phyloP scores from a whole-genome alignment of 2,329 filamentous ascomycete genomes.

The Arthroderma sp. region DNA sequence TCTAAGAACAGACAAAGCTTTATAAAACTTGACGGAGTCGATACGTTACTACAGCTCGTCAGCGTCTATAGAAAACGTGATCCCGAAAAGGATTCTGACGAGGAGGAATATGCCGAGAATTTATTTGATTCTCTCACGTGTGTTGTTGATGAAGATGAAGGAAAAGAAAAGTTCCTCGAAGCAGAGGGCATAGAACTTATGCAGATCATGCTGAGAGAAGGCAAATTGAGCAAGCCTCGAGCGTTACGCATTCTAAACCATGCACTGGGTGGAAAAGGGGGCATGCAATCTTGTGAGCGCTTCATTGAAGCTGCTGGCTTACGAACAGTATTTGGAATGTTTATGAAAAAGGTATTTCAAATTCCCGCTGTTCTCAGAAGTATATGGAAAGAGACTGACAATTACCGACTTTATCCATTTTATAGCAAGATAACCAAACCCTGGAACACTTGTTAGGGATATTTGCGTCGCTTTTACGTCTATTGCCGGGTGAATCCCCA shows the following conservation, averaged over 20 bases:
- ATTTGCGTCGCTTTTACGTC: slow-evolving; percentile 67
- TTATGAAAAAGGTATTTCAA: slow-evolving; percentile 56
- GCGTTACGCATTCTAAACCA: slow-evolving; percentile 77
- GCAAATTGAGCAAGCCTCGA: slow-evolving; percentile 65
- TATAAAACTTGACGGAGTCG: slow-evolving; percentile 55
- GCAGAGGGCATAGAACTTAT: slow-evolving; percentile 86
- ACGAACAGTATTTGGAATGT: slow-evolving; percentile 71
- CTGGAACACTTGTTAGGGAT: slow-evolving; percentile 75
- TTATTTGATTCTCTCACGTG: slow-evolving; percentile 78
- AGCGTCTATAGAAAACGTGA: slow-evolving; percentile 77
- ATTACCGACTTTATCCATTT: slow-evolving; percentile 11
- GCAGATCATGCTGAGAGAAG: slow-evolving; percentile 82
- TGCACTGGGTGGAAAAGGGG: slow-evolving; percentile 49
- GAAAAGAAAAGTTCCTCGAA: slow-evolving; percentile 71
- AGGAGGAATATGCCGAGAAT: slow-evolving; percentile 93
- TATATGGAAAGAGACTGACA: background rate
- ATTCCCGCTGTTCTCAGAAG: background rate
- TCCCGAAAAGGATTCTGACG: slow-evolving; percentile 69
- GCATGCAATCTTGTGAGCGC: slow-evolving; percentile 54
- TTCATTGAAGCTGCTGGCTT: slow-evolving; percentile 74
- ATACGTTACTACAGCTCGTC: slow-evolving; percentile 67
- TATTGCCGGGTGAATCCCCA: slow-evolving; percentile 63
- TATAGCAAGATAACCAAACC: slow-evolving; percentile 47
- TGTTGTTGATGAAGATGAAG: slow-evolving; percentile 58
- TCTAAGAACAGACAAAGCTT: slow-evolving; percentile 51